Conservation (phyloP, 768 basidiomycete species). For the Pulveroboletus sp. region DNA sequence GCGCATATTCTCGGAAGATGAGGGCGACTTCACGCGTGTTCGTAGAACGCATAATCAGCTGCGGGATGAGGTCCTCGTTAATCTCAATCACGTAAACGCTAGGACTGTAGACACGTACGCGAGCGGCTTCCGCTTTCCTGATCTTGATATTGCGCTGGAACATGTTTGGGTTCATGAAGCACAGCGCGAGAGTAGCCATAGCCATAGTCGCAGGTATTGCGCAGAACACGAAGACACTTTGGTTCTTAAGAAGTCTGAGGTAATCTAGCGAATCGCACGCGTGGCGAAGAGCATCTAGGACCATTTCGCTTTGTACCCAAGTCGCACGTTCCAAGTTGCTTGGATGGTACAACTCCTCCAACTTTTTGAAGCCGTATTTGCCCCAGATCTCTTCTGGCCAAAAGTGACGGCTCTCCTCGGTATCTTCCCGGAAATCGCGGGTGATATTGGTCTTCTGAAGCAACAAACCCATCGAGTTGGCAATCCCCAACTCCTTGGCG, state of each 20-base stretch:
- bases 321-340: conserved; percentile 61
- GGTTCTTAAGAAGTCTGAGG: conserved; percentile 73
- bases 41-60: conserved; percentile 91
- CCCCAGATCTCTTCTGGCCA: conserved; percentile 96
- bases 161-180: too few relatives aligned
- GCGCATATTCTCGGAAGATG: conserved; percentile 85
- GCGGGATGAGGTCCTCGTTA: neutral
- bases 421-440: conserved; percentile 91
- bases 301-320: conserved; percentile 85
- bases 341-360: conserved; percentile 62
- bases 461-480: conserved; percentile 92
- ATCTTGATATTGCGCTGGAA: conserved; percentile 92
- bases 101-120: conserved; percentile 41
- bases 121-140: conserved; percentile 83
- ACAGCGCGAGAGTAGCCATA: too few relatives aligned
- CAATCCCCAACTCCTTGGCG: conserved; percentile 76
- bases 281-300: conserved; percentile 83
- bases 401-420: conserved; percentile 79
- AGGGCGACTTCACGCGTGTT: conserved; percentile 89
- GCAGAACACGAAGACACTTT: too few relatives aligned
- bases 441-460: conserved; percentile 99
- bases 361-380: conserved; percentile 66
- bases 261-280: conserved; percentile 87
- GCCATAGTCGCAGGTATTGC: too few relatives aligned
- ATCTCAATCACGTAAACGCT: neutral